Conservation (phyloP, 2,329 filamentous ascomycete genomes). For the Hypocreales sp. region DNA sequence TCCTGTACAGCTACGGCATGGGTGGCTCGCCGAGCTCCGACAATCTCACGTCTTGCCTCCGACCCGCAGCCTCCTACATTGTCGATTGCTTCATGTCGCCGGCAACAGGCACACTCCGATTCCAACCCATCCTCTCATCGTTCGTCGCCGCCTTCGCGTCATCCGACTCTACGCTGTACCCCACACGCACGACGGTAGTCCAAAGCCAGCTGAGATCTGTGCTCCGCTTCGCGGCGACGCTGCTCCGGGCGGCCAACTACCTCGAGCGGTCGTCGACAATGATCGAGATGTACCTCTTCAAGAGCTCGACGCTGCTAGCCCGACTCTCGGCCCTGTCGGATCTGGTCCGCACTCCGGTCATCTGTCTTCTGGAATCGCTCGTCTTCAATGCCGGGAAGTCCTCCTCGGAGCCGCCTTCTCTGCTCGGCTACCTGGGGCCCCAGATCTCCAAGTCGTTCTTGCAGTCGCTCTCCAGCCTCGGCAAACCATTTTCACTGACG, state of each 20-base stretch:
- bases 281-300: constrained; percentile 68
- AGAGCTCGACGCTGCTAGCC: constrained; percentile 60
- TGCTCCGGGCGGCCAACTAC: constrained; percentile 56
- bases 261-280: constrained; percentile 46
- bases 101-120: constrained; percentile 53
- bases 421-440: constrained; percentile 79
- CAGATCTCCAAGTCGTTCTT: constrained; percentile 76
- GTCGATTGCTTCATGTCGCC: constrained; percentile 61
- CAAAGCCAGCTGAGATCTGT: constrained; percentile 48
- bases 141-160: constrained; percentile 34
- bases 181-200: constrained; percentile 36
- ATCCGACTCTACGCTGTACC: constrained; percentile 46
- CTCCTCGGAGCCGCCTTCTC: constrained; percentile 68
- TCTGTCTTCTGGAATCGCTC: constrained; percentile 57
- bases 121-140: constrained; percentile 61
- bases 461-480: constrained; percentile 59
- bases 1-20: constrained; percentile 60
- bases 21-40: constrained; percentile 38
- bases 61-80: constrained; percentile 59
- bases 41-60: constrained; percentile 44
- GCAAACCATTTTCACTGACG: constrained; percentile 55
- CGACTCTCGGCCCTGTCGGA: constrained; percentile 60
- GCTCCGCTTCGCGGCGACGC: constrained; percentile 48
- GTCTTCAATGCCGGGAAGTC: constrained; percentile 53
- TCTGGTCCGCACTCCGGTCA: constrained; percentile 46